phyloP scores from a whole-genome alignment of 2,329 filamentous ascomycete species.

The Ascochyta lentis region DNA sequence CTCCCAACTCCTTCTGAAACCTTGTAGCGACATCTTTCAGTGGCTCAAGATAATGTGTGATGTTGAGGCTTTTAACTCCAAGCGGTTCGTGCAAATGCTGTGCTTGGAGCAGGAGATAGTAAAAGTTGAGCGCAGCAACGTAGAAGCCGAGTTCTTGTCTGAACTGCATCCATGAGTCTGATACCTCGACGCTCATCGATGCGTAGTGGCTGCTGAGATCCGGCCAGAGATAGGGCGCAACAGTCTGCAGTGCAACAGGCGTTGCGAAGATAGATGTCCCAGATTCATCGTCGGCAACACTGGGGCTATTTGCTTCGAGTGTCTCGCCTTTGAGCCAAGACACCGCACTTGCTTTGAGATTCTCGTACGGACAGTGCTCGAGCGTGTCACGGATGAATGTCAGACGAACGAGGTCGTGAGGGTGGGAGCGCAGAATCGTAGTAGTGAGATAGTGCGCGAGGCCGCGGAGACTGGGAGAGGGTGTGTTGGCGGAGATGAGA shows the following conservation, averaged over 20 bases:
- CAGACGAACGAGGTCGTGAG: slow-evolving; percentile 58
- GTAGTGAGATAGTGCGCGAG: slow-evolving; percentile 58
- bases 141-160: slow-evolving; percentile 61
- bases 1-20: slow-evolving; percentile 47
- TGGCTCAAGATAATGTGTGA: slow-evolving; percentile 53
- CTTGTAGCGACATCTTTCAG: slow-evolving; percentile 46
- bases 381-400: slow-evolving; percentile 63
- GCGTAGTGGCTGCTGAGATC: slow-evolving; percentile 54
- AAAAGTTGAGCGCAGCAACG: slow-evolving; percentile 64
- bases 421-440: slow-evolving; percentile 60
- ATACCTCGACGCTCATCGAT: slow-evolving; percentile 23
- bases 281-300: slow-evolving; percentile 20
- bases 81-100: slow-evolving; percentile 55
- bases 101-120: slow-evolving; percentile 63
- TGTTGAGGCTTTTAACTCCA: slow-evolving; percentile 54
- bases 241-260: slow-evolving; percentile 54
- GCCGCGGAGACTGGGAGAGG: slow-evolving; percentile 55
- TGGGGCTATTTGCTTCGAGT: slow-evolving; percentile 53
- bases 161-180: slow-evolving; percentile 53
- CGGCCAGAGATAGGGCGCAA: slow-evolving; percentile 62
- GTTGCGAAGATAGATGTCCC: slow-evolving; percentile 54
- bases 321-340: slow-evolving; percentile 68
- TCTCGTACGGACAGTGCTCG: slow-evolving; percentile 60
- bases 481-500: slow-evolving; percentile 57
- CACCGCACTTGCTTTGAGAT: slow-evolving; percentile 64